Conservation (phyloP, 2,329 filamentous ascomycete genomes). For the Curvularia lunata region DNA sequence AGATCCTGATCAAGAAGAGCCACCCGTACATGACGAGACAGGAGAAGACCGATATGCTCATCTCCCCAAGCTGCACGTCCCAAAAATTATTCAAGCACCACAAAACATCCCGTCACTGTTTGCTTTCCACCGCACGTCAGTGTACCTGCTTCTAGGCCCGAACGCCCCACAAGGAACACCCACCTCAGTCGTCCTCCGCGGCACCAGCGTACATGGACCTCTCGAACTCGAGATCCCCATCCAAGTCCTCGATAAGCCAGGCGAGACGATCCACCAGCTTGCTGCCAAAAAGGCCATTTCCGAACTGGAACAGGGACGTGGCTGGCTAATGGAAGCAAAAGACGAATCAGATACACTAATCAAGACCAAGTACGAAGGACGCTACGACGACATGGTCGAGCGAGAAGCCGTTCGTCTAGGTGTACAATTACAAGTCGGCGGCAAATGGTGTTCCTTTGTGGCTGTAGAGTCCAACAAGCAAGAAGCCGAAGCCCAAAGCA, state of each 20-base stretch:
- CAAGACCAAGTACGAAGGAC: constrained; percentile 54
- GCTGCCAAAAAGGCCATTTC: constrained; percentile 70
- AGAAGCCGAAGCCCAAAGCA: constrained; percentile 6
- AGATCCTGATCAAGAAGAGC: constrained; percentile 52
- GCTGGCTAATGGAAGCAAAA: constrained; percentile 59
- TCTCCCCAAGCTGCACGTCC: constrained; percentile 60
- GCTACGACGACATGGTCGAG: constrained; percentile 66
- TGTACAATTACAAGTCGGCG: constrained; percentile 68
- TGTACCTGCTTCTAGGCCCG: constrained; percentile 70
- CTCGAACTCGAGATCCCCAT: constrained; percentile 70
- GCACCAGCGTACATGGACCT: constrained; percentile 63
- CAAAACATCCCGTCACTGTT: constrained; percentile 68
- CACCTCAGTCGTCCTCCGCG: constrained; percentile 64
- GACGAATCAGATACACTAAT: constrained; percentile 48
- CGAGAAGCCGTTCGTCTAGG: constrained; percentile 71
- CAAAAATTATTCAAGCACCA: constrained; percentile 69
- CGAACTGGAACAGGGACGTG: constrained; percentile 73
- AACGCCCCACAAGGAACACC: constrained; percentile 55
- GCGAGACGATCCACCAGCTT: constrained; percentile 70
- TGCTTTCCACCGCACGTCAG: constrained; percentile 68
- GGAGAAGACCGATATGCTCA: constrained; percentile 54
- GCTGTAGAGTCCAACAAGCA: constrained; percentile 61
- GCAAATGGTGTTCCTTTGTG: constrained; percentile 76
- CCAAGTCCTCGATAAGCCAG: constrained; percentile 53
- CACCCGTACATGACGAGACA: constrained; percentile 35